A percentile compares a stretch with the other conserved stretches of the same genome.
Conservation (phyloP, 2,329 filamentous ascomycete genomes). For the Hypomyces perniciosus region DNA sequence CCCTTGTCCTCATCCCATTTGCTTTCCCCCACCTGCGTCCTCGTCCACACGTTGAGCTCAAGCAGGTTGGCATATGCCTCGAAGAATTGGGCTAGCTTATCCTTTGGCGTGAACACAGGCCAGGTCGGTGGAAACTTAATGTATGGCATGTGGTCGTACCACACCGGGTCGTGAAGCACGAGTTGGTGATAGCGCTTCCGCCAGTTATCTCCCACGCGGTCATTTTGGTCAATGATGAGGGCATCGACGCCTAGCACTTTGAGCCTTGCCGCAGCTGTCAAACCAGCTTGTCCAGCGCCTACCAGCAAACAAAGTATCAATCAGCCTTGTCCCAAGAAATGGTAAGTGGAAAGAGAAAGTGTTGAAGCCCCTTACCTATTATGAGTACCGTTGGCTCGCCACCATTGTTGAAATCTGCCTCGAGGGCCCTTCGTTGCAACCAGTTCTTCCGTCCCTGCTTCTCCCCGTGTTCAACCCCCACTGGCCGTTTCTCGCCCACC, state of each 20-base stretch:
- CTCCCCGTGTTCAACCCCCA: conserved; percentile 51
- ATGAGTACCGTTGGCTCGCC: conserved; percentile 54
- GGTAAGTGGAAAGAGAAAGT: not conserved
- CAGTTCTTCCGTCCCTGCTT: conserved; percentile 52
- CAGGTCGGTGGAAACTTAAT: conserved; percentile 57
- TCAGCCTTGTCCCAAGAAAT: not conserved
- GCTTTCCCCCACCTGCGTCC: conserved; percentile 41
- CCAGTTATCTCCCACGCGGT: conserved; percentile 59
- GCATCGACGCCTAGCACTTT: conserved; percentile 51
- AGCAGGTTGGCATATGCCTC: conserved; percentile 57
- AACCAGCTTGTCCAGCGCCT: conserved; percentile 56
- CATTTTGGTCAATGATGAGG: conserved; percentile 54
- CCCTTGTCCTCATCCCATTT: conserved; percentile 44
- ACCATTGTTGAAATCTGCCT: conserved; percentile 41
- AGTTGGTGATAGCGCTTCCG: conserved; percentile 57
- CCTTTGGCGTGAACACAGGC: conserved; percentile 66
- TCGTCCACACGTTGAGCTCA: conserved; percentile 64
- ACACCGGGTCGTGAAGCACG: conserved; percentile 63
- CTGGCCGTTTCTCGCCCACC: conserved; percentile 40
- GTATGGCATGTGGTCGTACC: conserved; percentile 57
- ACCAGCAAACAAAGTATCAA: not conserved
- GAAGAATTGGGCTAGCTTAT: conserved; percentile 65
- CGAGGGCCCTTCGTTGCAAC: conserved; percentile 45
- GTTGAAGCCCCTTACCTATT: conserved; percentile 41
- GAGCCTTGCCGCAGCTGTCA: conserved; percentile 52